phyloP scores from a whole-genome alignment of 345 rosid genomes.

The Cochlearia excelsa region DNA sequence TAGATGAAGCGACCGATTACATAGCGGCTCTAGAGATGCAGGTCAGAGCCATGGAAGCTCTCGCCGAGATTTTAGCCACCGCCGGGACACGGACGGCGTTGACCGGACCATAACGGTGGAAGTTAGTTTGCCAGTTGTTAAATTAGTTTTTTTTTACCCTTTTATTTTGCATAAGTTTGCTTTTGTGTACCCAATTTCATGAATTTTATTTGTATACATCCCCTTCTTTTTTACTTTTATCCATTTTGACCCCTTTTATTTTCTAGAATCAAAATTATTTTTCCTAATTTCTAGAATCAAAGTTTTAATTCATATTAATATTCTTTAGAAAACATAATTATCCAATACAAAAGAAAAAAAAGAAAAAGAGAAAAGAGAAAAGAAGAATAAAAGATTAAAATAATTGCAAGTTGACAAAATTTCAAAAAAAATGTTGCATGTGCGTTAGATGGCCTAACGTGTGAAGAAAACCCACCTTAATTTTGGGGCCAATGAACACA shows the following conservation, averaged over 20 bases:
- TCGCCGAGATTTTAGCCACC: constrained; percentile 40
- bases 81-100: constrained; percentile 28
- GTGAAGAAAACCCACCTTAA: constrained; percentile 33
- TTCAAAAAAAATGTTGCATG: constrained; percentile 19
- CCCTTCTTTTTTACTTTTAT: neutral
- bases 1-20: constrained; percentile 82
- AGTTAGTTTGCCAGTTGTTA: constrained; percentile 32
- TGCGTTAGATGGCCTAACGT: constrained; percentile 33
- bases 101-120: constrained; percentile 27
- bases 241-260: constrained; percentile 16
- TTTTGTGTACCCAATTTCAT: constrained; percentile 13
- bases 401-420: constrained; percentile 17
- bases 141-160: constrained; percentile 15
- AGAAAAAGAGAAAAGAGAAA: neutral
- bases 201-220: constrained; percentile 32
- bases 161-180: constrained; percentile 9
- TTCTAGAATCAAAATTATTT: too few species aligned
- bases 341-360: neutral
- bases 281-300: too few species aligned
- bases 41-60: constrained; percentile 71
- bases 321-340: neutral
- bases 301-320: too few species aligned
- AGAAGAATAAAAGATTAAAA: constrained; percentile 2
- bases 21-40: constrained; percentile 97
- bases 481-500: constrained; percentile 31